phyloP scores from a whole-genome alignment of 768 basidiomycete genomes.

The Leccinellum rugosiceps region DNA sequence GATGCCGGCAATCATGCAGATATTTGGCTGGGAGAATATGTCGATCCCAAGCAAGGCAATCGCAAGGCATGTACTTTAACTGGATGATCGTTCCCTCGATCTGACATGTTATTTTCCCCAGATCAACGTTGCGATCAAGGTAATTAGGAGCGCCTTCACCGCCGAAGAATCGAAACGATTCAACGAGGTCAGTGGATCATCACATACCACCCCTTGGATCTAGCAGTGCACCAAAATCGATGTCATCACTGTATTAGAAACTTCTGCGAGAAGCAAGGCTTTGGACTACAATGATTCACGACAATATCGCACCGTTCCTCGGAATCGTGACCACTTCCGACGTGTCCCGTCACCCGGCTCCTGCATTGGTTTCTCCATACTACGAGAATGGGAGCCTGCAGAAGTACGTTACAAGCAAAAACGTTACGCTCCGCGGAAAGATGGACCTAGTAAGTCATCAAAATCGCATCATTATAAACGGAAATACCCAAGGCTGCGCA shows the following conservation, averaged over 20 bases:
- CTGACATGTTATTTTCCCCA: background rate
- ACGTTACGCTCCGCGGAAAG: slow-evolving; percentile 8
- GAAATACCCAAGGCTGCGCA: background rate
- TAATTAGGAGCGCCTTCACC: slow-evolving; percentile 20
- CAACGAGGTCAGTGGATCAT: slow-evolving; percentile 16
- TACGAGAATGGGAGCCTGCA: slow-evolving; percentile 23
- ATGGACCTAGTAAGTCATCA: slow-evolving; percentile 21
- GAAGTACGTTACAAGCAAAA: slow-evolving; percentile 8
- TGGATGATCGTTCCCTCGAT: background rate
- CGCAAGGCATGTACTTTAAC: slow-evolving; percentile 4
- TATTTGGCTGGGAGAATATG: slow-evolving; percentile 21
- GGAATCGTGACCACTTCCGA: slow-evolving; percentile 20
- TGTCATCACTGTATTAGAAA: slow-evolving; percentile 13
- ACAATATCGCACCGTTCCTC: slow-evolving; percentile 25
- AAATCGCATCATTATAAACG: background rate
- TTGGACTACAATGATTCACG: slow-evolving; percentile 22
- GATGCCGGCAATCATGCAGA: slow-evolving; percentile 21
- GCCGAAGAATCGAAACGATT: slow-evolving; percentile 15
- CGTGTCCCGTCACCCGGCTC: slow-evolving; percentile 12
- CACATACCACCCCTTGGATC: background rate
- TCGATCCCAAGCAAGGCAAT: slow-evolving; percentile 7
- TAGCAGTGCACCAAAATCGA: background rate
- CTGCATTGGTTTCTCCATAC: slow-evolving; percentile 27
- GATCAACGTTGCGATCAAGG: slow-evolving; percentile 27
- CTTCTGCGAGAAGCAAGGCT: slow-evolving; percentile 27